Conservation (phyloP, 169 alveolate species). For the Pseudocohnilembus persalinus region DNA sequence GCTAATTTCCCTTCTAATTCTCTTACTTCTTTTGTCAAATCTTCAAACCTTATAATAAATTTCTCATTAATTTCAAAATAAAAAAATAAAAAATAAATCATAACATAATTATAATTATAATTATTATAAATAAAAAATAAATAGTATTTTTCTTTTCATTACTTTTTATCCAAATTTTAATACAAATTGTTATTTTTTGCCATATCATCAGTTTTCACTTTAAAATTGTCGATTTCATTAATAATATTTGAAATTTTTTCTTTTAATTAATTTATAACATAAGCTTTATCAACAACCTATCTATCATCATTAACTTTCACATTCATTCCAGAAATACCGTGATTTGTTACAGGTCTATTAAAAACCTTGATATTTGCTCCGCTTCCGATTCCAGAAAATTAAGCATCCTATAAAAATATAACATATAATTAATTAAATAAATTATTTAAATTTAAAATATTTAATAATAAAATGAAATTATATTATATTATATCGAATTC, state of each 20-base stretch:
- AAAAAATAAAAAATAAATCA: not conserved
- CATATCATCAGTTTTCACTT: conserved; percentile 74
- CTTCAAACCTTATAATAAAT: conserved; percentile 46
- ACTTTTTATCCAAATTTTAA: conserved; percentile 69
- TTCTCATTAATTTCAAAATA: not conserved
- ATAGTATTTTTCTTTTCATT: no score
- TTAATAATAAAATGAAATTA: no score
- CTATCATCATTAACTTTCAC: conserved; percentile 62
- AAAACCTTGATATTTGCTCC: conserved; percentile 69
- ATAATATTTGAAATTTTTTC: conserved; percentile 61
- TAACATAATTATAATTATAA: not conserved
- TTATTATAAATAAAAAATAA: conserved; percentile 5
- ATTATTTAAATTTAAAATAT: no score
- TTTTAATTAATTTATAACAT: conserved; percentile 46
- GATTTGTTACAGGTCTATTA: conserved; percentile 85
- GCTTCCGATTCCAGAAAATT: conserved; percentile 5
- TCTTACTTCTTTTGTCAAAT: conserved; percentile 79
- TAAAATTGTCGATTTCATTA: conserved; percentile 72
- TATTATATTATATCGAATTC: no score
- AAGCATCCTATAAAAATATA: not conserved
- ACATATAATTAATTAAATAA: no score
- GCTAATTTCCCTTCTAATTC: conserved; percentile 91
- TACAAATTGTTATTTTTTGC: conserved; percentile 67
- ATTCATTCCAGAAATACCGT: conserved; percentile 82
- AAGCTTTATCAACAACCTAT: conserved; percentile 59